A percentile compares a stretch with the other conserved stretches of the same genome.
phyloP scores from a whole-genome alignment of 306 rosid genomes.

The Inga oerstediana region DNA sequence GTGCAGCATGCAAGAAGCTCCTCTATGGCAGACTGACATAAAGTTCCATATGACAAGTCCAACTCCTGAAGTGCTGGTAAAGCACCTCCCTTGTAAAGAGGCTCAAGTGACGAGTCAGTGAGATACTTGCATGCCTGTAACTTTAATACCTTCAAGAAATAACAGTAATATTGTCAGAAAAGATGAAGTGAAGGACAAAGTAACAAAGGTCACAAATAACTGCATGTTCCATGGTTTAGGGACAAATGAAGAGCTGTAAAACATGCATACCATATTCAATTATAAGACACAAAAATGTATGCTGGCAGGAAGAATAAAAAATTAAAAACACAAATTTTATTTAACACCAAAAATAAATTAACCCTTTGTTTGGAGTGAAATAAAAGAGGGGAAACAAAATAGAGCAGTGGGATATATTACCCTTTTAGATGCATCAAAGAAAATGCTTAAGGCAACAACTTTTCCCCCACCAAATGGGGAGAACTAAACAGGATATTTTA shows the following conservation, averaged over 20 bases:
- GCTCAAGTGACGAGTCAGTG: slow-evolving; percentile 83
- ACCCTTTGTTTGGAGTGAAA: not conserved
- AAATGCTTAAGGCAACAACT: not conserved
- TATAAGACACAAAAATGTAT: not conserved
- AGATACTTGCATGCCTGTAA: slow-evolving; percentile 96
- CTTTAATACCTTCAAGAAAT: slow-evolving; percentile 75
- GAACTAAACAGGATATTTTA: not conserved
- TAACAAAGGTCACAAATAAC: not conserved
- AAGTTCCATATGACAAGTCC: slow-evolving; percentile 90
- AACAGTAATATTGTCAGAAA: slow-evolving; percentile 13
- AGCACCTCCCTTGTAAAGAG: slow-evolving; percentile 91
- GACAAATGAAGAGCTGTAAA: not conserved
- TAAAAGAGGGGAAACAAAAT: not conserved
- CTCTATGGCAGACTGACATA: slow-evolving; percentile 92
- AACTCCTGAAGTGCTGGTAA: slow-evolving; percentile 92
- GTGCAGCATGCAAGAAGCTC: slow-evolving; percentile 96
- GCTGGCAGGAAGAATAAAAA: too few relatives aligned
- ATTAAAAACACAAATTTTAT: not conserved
- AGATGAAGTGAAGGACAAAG: not conserved
- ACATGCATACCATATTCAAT: not conserved
- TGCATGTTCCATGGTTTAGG: slow-evolving; percentile 5
- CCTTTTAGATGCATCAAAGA: not conserved
- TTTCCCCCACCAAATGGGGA: not conserved
- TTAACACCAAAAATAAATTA: not conserved
- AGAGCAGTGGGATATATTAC: not conserved